Conservation (phyloP, 257 asterid species). For the Solanum tarapatanum region DNA sequence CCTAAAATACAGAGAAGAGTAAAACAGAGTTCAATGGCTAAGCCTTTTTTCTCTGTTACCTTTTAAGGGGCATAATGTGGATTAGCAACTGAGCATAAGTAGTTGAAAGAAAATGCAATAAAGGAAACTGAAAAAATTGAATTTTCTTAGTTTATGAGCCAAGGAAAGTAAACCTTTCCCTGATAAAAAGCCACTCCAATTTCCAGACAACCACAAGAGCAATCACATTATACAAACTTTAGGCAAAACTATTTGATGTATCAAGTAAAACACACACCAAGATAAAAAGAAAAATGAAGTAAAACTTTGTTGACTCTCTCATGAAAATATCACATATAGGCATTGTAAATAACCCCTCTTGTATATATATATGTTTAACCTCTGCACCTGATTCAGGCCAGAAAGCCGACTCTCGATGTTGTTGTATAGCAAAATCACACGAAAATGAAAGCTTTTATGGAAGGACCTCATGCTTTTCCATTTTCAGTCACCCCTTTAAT, state of each 20-base stretch:
- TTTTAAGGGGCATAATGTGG: not conserved
- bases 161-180: not conserved
- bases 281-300: not conserved
- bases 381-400: not conserved
- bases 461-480: slow-evolving; percentile 8
- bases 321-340: not conserved
- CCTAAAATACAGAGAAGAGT: not conserved
- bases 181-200: not conserved
- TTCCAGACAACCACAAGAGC: not conserved
- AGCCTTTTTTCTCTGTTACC: not conserved
- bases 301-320: not conserved
- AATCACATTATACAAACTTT: not conserved
- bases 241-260: not conserved
- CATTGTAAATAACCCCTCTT: not conserved
- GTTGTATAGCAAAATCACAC: not conserved
- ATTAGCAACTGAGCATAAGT: not conserved
- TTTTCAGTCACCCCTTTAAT: slow-evolving; percentile 15
- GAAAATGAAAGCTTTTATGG: not conserved
- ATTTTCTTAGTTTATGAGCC: not conserved
- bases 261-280: not conserved
- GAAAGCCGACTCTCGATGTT: not conserved
- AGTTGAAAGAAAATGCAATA: not conserved
- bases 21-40: not conserved
- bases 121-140: not conserved
- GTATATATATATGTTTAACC: not conserved